Base-by-base conservation (phyloP, 129 eudicot species). In the Artemisia argyi region DNA sequence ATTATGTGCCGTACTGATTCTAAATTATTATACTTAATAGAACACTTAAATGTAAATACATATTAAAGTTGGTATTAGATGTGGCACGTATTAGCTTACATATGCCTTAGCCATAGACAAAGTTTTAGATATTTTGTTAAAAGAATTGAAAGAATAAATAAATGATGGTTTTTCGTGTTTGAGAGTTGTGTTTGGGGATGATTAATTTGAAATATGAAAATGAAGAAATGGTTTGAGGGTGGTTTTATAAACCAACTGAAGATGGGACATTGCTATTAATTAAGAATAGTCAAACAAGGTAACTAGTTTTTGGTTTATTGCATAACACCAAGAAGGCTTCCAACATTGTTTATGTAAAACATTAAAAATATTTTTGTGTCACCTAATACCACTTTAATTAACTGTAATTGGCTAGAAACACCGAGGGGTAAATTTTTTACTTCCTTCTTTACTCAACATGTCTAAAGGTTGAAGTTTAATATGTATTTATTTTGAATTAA, bases 231-330 rank as follows among this genome's bases (percentile, higher is more conserved):
- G 81, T 26, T 44, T 46, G 77, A 44, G 26, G 81, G 54, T 32
- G 76, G 77, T 63, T 78, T 71, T 78, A 78, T 78, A 71, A 47
- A 63, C 64, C 15, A 39, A 42, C 39, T 22, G 71, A 57, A 61
- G 55, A 60, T 24, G 26, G 26, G 26, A 6, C 65, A 20, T 20
- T 17, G 72, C 51, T 61, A 71, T 24, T 4, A 54, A 71, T 24
- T 4, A 54, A 71, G 82, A 78, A 42, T 13, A 55, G 72, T 78
- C 82, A 78, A 71, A 66, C 71, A 71, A 71, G 19, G 68, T 26
- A 56, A 16, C 81, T 71, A 15, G 4, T 16, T 61, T 26, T 46
- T 68, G 20, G 16, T 69, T 66, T 66, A 26, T 2, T 55, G 26
- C 62, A 20, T 7, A 63, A 71, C 63, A 62, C 20, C 24, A 61